Evolutionary conservation across 148 eudicot species (phyloP).

Genomic region (Camellia lanceoleosa): DNA sequence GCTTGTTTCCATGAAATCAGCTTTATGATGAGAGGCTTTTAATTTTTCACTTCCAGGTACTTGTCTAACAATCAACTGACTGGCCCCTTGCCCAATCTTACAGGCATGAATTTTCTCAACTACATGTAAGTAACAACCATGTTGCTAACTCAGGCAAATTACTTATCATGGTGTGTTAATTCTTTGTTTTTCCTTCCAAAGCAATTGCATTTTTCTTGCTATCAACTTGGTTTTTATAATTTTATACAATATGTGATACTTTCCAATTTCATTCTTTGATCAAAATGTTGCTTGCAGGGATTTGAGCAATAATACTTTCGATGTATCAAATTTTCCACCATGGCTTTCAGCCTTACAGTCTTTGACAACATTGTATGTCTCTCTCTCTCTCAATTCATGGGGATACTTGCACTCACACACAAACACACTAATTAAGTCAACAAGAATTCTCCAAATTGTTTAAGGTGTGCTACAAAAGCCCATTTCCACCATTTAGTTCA

Average conservation of each 20-base stretch:
- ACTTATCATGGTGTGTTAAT: background rate
- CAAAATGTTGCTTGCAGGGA: slow-evolving; percentile 44
- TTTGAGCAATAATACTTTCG: slow-evolving; percentile 70
- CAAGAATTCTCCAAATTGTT: background rate
- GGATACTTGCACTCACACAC: background rate
- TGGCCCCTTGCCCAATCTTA: slow-evolving; percentile 57
- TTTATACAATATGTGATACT: background rate
- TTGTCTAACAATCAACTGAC: slow-evolving; percentile 55
- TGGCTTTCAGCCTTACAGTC: slow-evolving; percentile 54
- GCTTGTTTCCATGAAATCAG: slow-evolving; percentile 1
- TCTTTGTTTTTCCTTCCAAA: background rate
- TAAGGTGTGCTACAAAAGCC: background rate
- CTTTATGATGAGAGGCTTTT: slow-evolving; percentile 5
- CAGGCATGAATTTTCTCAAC: slow-evolving; percentile 22
- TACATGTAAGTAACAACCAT: slow-evolving; percentile 14
- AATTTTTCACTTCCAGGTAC: slow-evolving; percentile 33
- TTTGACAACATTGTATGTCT: slow-evolving; percentile 54
- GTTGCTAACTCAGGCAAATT: background rate
- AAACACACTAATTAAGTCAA: background rate
- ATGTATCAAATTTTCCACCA: slow-evolving; percentile 42
- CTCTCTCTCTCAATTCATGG: background rate
- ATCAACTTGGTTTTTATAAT: background rate
- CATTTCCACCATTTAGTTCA: background rate
- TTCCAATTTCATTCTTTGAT: background rate
- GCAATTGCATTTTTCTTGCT: background rate